Evolutionary conservation across 2,329 filamentous ascomycete species (phyloP).

Genomic region (Claviceps paspali): DNA sequence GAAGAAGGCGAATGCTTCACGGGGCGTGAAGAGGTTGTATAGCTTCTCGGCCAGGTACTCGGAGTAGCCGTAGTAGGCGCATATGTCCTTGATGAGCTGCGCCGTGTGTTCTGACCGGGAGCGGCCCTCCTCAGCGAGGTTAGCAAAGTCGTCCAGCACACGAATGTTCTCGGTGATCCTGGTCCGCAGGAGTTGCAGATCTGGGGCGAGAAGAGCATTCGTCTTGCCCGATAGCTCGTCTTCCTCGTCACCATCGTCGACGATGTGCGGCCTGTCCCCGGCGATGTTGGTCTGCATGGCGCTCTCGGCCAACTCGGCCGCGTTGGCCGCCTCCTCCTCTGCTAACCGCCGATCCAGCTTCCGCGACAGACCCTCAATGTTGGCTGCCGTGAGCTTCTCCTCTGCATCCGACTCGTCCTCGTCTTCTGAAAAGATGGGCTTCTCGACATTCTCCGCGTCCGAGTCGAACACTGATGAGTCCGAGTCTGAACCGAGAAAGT

Average conservation of each 20-base stretch:
- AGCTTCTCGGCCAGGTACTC: conserved; percentile 92
- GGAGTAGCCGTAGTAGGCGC: conserved; percentile 93
- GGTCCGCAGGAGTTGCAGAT: conserved; percentile 75
- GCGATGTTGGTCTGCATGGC: conserved; percentile 89
- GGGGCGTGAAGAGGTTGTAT: conserved; percentile 77
- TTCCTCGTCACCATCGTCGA: conserved; percentile 47
- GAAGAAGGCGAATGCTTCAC: conserved; percentile 95
- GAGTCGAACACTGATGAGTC: conserved; percentile 55
- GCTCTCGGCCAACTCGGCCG: conserved; percentile 71
- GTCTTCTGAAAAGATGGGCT: conserved; percentile 83
- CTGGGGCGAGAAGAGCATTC: conserved; percentile 59
- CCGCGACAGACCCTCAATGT: conserved; percentile 80
- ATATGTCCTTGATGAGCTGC: conserved; percentile 81
- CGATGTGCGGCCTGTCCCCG: conserved; percentile 53
- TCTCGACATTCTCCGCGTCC: conserved; percentile 40
- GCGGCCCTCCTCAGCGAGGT: conserved; percentile 62
- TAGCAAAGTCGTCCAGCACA: conserved; percentile 76
- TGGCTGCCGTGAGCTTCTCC: conserved; percentile 84
- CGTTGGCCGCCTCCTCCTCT: conserved; percentile 66
- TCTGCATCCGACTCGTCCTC: conserved; percentile 79
- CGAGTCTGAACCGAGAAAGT: conserved; percentile 41
- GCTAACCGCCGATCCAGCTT: conserved; percentile 68
- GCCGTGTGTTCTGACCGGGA: conserved; percentile 79
- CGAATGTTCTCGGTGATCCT: conserved; percentile 89
- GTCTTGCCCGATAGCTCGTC: conserved; percentile 42